Conservation (phyloP, 345 rosid species). For the Brassica incana region DNA sequence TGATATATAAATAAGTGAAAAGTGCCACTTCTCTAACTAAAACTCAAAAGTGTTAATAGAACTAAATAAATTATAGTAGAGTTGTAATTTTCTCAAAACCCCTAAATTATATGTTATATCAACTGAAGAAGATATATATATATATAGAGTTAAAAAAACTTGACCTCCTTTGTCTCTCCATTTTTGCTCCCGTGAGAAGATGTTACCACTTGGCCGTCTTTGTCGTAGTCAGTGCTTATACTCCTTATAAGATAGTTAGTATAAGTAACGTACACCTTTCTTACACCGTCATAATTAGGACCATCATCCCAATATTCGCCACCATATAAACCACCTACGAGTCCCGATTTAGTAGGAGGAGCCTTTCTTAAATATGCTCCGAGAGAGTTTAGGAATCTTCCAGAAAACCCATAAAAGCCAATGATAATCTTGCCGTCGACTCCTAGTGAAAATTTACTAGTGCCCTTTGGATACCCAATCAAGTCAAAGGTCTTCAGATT, state of each 20-base stretch:
- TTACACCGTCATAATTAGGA: constrained; percentile 25
- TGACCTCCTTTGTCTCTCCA: constrained; percentile 28
- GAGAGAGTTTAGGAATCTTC: constrained; percentile 11
- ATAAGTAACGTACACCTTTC: constrained; percentile 13
- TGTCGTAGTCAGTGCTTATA: constrained; percentile 18
- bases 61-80: not conserved
- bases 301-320: constrained; percentile 33
- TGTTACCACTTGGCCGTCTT: constrained; percentile 26
- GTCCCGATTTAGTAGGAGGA: constrained; percentile 23
- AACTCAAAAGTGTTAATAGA: too few relatives aligned
- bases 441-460: constrained; percentile 20
- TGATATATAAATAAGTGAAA: not conserved
- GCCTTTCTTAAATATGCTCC: constrained; percentile 18
- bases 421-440: constrained; percentile 7
- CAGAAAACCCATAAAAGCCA: constrained; percentile 32
- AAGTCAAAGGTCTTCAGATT: constrained; percentile 11
- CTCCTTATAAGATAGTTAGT: constrained; percentile 6
- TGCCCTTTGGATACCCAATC: constrained; percentile 25
- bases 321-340: constrained; percentile 29
- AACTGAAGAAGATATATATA: not conserved
- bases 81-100: not conserved
- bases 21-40: not conserved
- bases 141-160: not conserved
- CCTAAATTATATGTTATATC: not conserved
- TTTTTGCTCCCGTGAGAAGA: constrained; percentile 19